phyloP scores from a whole-genome alignment of 2,329 filamentous ascomycete genomes.

The Exophiala alcalophila region DNA sequence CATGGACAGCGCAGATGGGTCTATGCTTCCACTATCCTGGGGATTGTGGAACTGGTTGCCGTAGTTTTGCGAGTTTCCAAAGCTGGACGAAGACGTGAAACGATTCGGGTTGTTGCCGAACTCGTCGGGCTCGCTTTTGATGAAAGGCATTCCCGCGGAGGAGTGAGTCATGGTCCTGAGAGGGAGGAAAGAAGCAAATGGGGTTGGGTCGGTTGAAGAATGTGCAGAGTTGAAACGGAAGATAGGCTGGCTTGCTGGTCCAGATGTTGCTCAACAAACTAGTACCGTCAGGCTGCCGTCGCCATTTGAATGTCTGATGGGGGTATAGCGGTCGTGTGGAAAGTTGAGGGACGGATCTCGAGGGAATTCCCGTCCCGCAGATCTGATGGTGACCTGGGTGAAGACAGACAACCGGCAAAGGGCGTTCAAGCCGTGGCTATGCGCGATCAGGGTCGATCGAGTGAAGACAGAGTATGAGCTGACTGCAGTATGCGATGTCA shows the following conservation, averaged over 20 bases:
- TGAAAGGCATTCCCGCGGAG: slow-evolving; percentile 58
- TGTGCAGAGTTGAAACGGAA: too few relatives aligned
- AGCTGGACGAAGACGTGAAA: slow-evolving; percentile 44
- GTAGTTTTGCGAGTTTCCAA: slow-evolving; percentile 36
- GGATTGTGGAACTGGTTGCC: slow-evolving; percentile 48
- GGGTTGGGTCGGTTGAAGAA: not conserved
- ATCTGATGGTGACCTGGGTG: slow-evolving; percentile 4
- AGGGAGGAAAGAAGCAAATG: slow-evolving; percentile 1
- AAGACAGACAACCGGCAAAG: not conserved
- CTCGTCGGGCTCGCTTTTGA: slow-evolving; percentile 67
- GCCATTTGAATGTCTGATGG: slow-evolving; percentile 16
- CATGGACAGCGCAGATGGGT: slow-evolving; percentile 83
- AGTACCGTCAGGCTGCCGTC: slow-evolving; percentile 13
- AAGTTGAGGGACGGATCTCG: slow-evolving; percentile 11
- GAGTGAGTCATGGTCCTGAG: slow-evolving; percentile 51
- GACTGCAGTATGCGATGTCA: slow-evolving; percentile 26
- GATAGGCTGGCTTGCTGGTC: slow-evolving; percentile 10
- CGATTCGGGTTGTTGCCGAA: slow-evolving; percentile 53
- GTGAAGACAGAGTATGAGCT: slow-evolving; percentile 11
- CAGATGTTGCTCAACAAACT: slow-evolving; percentile 11
- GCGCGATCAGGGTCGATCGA: slow-evolving; percentile 3
- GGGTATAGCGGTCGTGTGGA: slow-evolving; percentile 6
- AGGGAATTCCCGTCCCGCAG: slow-evolving; percentile 13
- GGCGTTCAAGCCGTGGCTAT: slow-evolving; percentile 9
- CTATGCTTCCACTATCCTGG: slow-evolving; percentile 60